Evolutionary conservation across 805 yeast species (phyloP).

Genomic region (Wickerhamiella musiphila): DNA sequence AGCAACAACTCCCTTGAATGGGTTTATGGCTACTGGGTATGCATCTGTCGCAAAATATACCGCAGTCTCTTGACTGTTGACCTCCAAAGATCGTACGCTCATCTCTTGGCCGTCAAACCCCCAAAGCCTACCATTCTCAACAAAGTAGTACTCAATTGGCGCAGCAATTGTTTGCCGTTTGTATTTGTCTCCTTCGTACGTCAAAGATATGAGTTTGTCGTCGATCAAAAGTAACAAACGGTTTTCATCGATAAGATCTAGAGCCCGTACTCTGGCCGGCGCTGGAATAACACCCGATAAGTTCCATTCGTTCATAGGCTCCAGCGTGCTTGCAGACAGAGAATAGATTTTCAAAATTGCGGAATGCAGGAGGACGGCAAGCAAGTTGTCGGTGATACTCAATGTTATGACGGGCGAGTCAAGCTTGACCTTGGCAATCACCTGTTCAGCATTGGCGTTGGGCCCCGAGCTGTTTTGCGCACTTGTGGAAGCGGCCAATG

Average conservation of each 20-base stretch:
- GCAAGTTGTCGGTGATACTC: constrained; percentile 16
- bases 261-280: constrained; percentile 24
- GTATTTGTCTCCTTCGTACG: constrained; percentile 8
- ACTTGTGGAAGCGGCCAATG: no score
- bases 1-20: constrained; percentile 31
- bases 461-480: background rate
- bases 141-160: constrained; percentile 23
- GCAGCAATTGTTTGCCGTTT: constrained; percentile 19
- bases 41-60: constrained; percentile 22
- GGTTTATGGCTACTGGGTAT: constrained; percentile 33
- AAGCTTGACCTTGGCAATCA: constrained; percentile 18
- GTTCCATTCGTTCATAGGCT: constrained; percentile 20
- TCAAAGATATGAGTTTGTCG: constrained; percentile 21
- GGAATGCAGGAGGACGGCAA: constrained; percentile 22
- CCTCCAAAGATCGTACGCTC: constrained; percentile 12
- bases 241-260: constrained; percentile 12
- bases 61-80: background rate
- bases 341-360: constrained; percentile 17
- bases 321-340: constrained; percentile 11
- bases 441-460: constrained; percentile 11
- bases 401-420: constrained; percentile 19
- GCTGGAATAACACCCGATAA: constrained; percentile 23
- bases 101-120: constrained; percentile 25
- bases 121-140: constrained; percentile 22
- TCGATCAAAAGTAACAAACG: constrained; percentile 21